phyloP scores from a whole-genome alignment of 2,329 filamentous ascomycete species.

The Tricladium varicosporioides region DNA sequence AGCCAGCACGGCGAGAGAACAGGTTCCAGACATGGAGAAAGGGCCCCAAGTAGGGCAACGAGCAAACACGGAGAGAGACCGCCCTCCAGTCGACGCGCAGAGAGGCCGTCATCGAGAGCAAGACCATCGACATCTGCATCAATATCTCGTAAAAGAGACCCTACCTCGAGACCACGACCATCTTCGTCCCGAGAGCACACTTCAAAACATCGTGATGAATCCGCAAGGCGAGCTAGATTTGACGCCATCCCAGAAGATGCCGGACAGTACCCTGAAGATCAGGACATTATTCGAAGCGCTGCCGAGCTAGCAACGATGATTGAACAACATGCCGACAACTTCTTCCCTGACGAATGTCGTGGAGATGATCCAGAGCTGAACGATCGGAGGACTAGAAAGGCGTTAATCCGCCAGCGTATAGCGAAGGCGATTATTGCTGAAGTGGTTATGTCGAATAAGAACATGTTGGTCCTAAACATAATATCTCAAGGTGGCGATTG shows the following conservation, averaged over 20 bases:
- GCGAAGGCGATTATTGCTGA: neutral
- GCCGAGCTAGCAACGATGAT: neutral
- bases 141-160: neutral
- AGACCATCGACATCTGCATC: neutral
- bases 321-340: neutral
- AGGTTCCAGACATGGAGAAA: neutral
- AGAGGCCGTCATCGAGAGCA: neutral
- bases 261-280: neutral
- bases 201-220: neutral
- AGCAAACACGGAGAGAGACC: neutral
- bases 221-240: neutral
- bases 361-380: neutral
- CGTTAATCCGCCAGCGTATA: neutral
- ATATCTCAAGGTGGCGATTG: too few species aligned
- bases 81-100: neutral
- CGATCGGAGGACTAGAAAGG: neutral
- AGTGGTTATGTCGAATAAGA: too few species aligned
- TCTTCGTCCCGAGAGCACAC: neutral
- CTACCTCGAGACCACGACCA: neutral
- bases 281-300: neutral
- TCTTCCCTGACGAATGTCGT: neutral
- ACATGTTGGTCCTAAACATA: too few species aligned
- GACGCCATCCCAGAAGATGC: neutral
- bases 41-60: neutral
- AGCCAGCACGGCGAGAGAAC: neutral